A percentile compares a stretch with the other conserved stretches of the same genome.
Conservation (phyloP, 1,284 basidiomycete genomes). For the Sparassis latifolia region DNA sequence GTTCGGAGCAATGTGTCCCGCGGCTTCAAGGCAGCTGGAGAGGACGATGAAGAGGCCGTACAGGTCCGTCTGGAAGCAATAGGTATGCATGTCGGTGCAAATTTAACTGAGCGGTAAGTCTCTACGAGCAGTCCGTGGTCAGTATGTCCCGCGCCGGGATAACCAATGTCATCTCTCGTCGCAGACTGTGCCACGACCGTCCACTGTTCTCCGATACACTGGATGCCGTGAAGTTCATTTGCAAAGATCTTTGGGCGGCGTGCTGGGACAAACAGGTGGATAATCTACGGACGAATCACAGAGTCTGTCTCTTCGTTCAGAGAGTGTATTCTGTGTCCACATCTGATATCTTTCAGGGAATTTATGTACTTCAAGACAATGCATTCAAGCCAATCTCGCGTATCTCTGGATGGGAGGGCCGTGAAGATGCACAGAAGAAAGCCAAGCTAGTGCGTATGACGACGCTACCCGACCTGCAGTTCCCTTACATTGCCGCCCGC, state of each 20-base stretch:
- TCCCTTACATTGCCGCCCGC: not conserved
- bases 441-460: slow-evolving; percentile 57
- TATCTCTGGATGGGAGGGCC: slow-evolving; percentile 73
- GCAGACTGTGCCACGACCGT: slow-evolving; percentile 70
- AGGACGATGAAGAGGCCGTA: slow-evolving; percentile 73
- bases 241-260: slow-evolving; percentile 89
- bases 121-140: not conserved
- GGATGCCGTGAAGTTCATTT: slow-evolving; percentile 92
- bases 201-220: slow-evolving; percentile 77
- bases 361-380: slow-evolving; percentile 92
- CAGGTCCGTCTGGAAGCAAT: slow-evolving; percentile 72
- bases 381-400: slow-evolving; percentile 79
- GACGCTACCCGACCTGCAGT: not conserved
- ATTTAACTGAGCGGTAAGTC: slow-evolving; percentile 76
- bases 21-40: slow-evolving; percentile 24
- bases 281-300: slow-evolving; percentile 90
- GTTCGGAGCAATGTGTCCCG: slow-evolving; percentile 39
- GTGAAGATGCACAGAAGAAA: slow-evolving; percentile 64
- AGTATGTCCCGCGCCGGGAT: not conserved
- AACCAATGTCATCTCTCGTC: not conserved
- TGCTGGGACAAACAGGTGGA: slow-evolving; percentile 94
- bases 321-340: not conserved
- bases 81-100: slow-evolving; percentile 82
- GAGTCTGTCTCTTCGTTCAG: slow-evolving; percentile 40
- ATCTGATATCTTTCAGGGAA: slow-evolving; percentile 49